These are phyloP conservation scores for Rhododendron ovatum DNA, from an alignment of 148 eudicot genomes.

Conservation along the genomic window DNA sequence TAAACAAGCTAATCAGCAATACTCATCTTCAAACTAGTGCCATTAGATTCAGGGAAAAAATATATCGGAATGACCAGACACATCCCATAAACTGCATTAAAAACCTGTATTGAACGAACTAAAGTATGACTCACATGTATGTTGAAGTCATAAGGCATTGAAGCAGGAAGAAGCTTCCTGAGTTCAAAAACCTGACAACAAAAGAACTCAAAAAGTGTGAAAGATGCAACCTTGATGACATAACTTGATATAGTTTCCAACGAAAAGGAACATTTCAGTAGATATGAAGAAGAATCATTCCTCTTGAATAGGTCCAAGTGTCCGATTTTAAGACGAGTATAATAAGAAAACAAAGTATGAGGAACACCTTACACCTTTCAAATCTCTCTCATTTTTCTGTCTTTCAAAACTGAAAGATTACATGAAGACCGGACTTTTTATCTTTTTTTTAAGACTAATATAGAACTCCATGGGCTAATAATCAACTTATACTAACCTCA, in stretches of 20 bases:
- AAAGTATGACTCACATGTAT: slow-evolving; percentile 68
- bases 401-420: background rate
- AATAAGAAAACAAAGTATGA: background rate
- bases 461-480: background rate
- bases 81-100: background rate
- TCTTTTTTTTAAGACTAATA: background rate
- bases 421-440: background rate
- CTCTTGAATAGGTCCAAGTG: background rate
- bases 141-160: slow-evolving; percentile 86
- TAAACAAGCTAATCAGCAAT: background rate
- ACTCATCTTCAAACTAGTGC: background rate
- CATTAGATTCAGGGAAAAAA: background rate
- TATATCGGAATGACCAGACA: background rate
- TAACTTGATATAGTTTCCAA: background rate
- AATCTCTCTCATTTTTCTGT: slow-evolving; percentile 6
- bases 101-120: background rate
- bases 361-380: background rate
- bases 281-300: background rate
- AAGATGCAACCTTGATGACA: background rate
- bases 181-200: slow-evolving; percentile 73
- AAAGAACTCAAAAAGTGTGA: slow-evolving; percentile 14
- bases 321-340: background rate
- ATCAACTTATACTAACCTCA: slow-evolving; percentile 49
- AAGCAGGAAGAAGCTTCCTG: slow-evolving; percentile 89
- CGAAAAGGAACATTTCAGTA: background rate